Conservation (phyloP, 176 grass and related monocot species). For the Rhynchospora pubera region DNA sequence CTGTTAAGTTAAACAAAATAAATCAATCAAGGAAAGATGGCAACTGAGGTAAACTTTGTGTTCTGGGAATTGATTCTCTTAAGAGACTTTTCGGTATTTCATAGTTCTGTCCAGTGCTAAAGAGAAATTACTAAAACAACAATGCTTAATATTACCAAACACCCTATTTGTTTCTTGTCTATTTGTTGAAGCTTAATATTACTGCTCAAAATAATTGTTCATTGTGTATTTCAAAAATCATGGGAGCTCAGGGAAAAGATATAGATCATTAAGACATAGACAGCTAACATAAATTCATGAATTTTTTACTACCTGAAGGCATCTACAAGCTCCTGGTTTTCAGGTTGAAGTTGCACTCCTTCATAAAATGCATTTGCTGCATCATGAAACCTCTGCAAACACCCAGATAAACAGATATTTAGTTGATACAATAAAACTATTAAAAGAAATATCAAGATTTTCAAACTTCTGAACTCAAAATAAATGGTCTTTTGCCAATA, state of each 20-base stretch:
- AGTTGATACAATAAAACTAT: neutral
- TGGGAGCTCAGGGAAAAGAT: neutral
- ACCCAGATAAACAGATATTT: neutral
- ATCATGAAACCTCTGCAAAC: conserved; percentile 68
- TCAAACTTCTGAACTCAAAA: neutral
- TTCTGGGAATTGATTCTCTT: neutral
- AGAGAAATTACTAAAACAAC: neutral
- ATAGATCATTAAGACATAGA: neutral
- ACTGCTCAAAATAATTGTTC: neutral
- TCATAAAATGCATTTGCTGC: conserved; percentile 87
- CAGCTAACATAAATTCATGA: neutral
- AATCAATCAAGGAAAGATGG: neutral
- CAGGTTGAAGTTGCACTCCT: conserved; percentile 65
- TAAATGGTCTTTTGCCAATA: neutral
- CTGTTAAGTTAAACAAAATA: conserved; percentile 21
- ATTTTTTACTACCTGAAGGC: conserved; percentile 56
- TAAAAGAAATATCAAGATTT: conserved; percentile 1
- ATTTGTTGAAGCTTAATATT: neutral
- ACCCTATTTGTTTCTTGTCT: neutral
- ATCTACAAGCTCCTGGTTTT: conserved; percentile 76
- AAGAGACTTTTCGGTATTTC: neutral
- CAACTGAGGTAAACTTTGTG: neutral
- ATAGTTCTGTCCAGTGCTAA: neutral
- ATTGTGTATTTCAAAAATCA: neutral
- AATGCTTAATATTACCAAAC: neutral